Percentiles rank a stretch among this genome's conserved stretches.
Evolutionary conservation across 495 filamentous ascomycete genomes (phyloP).

Genomic region (Penicillium malachiteum): DNA sequence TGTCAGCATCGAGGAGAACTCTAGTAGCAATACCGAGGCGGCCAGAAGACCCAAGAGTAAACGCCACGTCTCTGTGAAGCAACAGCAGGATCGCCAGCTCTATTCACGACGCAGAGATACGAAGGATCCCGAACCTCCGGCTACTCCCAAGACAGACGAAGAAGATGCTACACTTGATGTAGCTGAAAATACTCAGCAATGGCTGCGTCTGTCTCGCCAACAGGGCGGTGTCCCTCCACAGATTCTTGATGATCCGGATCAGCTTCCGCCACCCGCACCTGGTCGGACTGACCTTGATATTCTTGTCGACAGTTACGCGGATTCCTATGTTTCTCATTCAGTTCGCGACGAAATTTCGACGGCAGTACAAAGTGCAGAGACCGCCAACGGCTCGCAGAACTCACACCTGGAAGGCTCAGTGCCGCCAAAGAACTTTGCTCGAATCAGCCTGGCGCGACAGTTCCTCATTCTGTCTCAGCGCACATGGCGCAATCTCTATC

Average conservation of each 20-base stretch:
- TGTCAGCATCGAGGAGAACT: conserved; percentile 56
- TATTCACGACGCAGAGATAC: conserved; percentile 76
- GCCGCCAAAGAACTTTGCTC: conserved; percentile 72
- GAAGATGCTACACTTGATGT: conserved; percentile 69
- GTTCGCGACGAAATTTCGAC: conserved; percentile 80
- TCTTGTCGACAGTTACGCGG: conserved; percentile 69
- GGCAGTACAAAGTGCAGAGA: conserved; percentile 57
- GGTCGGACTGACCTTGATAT: conserved; percentile 77
- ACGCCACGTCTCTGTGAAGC: conserved; percentile 71
- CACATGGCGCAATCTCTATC: conserved; percentile 96
- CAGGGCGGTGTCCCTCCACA: conserved; percentile 60
- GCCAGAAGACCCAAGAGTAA: conserved; percentile 60
- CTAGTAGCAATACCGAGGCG: conserved; percentile 60
- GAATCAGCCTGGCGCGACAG: conserved; percentile 74
- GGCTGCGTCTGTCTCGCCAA: conserved; percentile 69
- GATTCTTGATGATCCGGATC: conserved; percentile 69
- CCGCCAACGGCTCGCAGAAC: conserved; percentile 70
- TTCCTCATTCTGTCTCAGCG: conserved; percentile 85
- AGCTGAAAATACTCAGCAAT: conserved; percentile 58
- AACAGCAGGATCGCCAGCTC: conserved; percentile 84
- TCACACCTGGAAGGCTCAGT: conserved; percentile 50
- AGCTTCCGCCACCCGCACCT: conserved; percentile 66
- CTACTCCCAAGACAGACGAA: conserved; percentile 64
- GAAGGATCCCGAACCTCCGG: conserved; percentile 52
- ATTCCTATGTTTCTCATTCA: conserved; percentile 73